Conservation (phyloP, 208 protist genomes). For the Wallacemonas collosoma region DNA sequence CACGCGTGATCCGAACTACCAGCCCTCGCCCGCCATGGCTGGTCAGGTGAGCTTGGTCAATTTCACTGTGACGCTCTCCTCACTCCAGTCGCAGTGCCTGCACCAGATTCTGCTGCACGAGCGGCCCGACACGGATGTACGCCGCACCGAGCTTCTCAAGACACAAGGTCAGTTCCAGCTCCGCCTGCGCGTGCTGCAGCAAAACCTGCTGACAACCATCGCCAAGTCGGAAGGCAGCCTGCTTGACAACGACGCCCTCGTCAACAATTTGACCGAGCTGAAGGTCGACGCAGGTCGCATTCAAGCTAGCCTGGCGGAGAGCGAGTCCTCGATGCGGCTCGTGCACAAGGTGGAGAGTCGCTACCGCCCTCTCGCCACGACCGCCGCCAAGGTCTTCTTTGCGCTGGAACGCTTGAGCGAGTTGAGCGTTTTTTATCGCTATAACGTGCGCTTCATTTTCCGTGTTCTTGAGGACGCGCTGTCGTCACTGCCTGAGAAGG, state of each 20-base stretch:
- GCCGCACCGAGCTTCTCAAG: constrained; percentile 91
- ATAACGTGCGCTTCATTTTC: constrained; percentile 96
- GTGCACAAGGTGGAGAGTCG: constrained; percentile 79
- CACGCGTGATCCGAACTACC: constrained; percentile 95
- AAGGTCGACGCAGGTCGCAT: constrained; percentile 94
- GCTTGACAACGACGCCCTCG: constrained; percentile 97
- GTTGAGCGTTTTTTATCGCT: constrained; percentile 97
- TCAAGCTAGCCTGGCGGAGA: constrained; percentile 89
- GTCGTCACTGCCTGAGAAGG: constrained; percentile 37
- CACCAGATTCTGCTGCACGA: constrained; percentile 92
- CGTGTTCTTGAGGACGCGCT: constrained; percentile 90
- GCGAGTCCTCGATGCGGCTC: constrained; percentile 91
- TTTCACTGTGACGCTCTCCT: constrained; percentile 98
- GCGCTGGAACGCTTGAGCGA: constrained; percentile 92
- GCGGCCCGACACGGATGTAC: constrained; percentile 95
- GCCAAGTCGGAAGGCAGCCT: constrained; percentile 95
- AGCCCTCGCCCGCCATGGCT: constrained; percentile 96
- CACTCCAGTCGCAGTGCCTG: constrained; percentile 96
- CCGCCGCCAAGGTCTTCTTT: constrained; percentile 95
- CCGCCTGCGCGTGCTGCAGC: constrained; percentile 94
- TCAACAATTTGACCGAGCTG: constrained; percentile 93
- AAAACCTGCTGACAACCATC: constrained; percentile 95
- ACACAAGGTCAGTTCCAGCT: constrained; percentile 96
- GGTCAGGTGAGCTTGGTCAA: constrained; percentile 98
- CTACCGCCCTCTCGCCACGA: constrained; percentile 94